Base-by-base conservation (phyloP, 1,139 yeast species). In the Geotrichum klebahnii region DNA sequence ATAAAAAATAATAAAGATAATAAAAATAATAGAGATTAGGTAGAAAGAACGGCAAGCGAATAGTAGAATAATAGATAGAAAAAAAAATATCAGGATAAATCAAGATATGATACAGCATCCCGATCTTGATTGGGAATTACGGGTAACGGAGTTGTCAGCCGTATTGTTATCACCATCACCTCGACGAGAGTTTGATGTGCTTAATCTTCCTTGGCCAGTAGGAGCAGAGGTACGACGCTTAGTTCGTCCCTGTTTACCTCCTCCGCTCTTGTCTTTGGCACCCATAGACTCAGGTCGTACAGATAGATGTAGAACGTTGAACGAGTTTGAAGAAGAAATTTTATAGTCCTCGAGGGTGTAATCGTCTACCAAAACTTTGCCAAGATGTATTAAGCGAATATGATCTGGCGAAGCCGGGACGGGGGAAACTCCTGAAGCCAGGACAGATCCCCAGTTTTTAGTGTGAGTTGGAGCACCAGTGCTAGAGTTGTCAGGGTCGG, bases 321-420 rank as follows among this genome's bases (percentile, higher is more conserved):
- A 16, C 5, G 20, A 9, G 23, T 55, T 48, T 10, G 53, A 49
- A 4, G 55, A 32, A 8, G 52, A 36, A 28, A 62, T 48, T 6
- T 49, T 52, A 44, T 57, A 59, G 20, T 60, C 59, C 38, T 53
- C 59, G 37, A 65, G 51, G 1, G 64, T 59, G 44, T 56, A 58
- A 16, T 48, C 42, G 39, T 63, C 66, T 14, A 61, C 64, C 34
- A 65, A 54, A 3, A 63, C 58, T 50, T 62, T 60, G 34, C 69
- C 69, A 40, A 65, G 52, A 41, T 62, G 61, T 24, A 65, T 66
- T 23, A 65, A 55, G 3, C 69, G 57, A 28, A 65, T 57, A 33
- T 57, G 48, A 20, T 23, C 36, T 5, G 52, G 44, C 4, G 50
- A 39, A n/a, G 39, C 12, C 1, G 54, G 54, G 1, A 36, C 35